Evolutionary conservation across 2,329 filamentous ascomycete species (phyloP).

Genomic region (Fusarium burgessii): DNA sequence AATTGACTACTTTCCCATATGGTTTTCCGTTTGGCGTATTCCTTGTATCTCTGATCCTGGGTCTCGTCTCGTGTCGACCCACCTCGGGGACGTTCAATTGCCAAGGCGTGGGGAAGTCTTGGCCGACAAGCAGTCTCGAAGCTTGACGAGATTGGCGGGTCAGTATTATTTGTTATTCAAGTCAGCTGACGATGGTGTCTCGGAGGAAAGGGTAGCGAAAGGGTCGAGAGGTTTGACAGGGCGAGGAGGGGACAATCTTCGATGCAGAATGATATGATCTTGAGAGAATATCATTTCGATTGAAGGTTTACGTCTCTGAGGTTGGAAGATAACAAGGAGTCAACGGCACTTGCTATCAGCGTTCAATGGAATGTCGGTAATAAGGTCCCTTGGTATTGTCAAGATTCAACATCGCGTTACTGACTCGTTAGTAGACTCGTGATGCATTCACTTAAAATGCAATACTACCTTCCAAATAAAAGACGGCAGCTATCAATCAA

Average conservation of each 20-base stretch:
- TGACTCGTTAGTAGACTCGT: neutral
- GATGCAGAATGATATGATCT: too few species aligned
- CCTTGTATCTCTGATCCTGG: too few species aligned
- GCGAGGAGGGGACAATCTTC: too few species aligned
- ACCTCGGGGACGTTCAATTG: neutral
- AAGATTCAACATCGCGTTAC: neutral
- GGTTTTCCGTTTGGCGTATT: too few species aligned
- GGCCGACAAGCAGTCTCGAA: neutral
- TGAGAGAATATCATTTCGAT: too few species aligned
- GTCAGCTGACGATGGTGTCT: neutral
- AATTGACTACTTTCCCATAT: too few species aligned
- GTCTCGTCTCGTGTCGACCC: neutral
- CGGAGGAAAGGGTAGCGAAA: neutral
- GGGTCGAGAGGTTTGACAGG: neutral
- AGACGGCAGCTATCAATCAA: neutral
- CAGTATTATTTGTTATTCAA: fast-evolving
- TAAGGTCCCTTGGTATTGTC: neutral
- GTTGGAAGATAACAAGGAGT: too few species aligned
- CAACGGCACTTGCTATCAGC: too few species aligned
- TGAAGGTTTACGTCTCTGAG: too few species aligned
- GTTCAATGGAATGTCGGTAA: neutral
- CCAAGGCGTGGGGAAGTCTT: neutral
- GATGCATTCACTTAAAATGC: neutral
- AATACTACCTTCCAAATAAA: constrained; percentile 18
- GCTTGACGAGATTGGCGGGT: neutral